These are phyloP conservation scores for Sphagnurus paluster DNA, from an alignment of 1,284 basidiomycete genomes.

Conservation along the genomic window DNA sequence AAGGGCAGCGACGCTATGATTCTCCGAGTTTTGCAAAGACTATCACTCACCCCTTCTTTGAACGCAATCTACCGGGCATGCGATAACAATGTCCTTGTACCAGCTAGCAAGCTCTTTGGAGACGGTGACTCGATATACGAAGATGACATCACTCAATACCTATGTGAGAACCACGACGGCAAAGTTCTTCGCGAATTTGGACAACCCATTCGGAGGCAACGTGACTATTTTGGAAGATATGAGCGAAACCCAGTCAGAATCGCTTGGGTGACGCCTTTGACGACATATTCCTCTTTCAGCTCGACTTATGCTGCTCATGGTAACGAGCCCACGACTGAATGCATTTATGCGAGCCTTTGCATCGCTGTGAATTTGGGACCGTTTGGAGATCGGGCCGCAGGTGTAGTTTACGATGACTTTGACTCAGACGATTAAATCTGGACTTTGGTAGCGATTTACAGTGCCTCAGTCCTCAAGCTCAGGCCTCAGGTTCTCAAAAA, in stretches of 20 bases:
- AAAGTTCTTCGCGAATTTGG: conserved; percentile 2
- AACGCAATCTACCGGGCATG: conserved; percentile 17
- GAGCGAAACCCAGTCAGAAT: not conserved
- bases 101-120: not conserved
- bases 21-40: not conserved
- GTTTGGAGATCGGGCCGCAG: not conserved
- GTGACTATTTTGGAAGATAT: not conserved
- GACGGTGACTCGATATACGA: not conserved
- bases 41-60: conserved; percentile 19
- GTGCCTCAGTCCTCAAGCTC: too few species aligned
- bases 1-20: conserved; percentile 12
- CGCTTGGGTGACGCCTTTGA: conserved; percentile 23
- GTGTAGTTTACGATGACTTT: not conserved
- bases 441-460: too few species aligned
- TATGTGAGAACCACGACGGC: conserved; percentile 12
- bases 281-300: conserved; percentile 16
- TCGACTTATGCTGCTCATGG: conserved; percentile 24
- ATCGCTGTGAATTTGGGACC: conserved; percentile 18
- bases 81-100: not conserved
- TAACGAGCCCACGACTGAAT: conserved; percentile 21
- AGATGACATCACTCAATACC: not conserved
- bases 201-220: too few species aligned
- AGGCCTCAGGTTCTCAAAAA: too few species aligned
- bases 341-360: conserved; percentile 24
- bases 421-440: too few species aligned